phyloP scores from a whole-genome alignment of 176 grass and related monocot species.

The Musa beccarii region DNA sequence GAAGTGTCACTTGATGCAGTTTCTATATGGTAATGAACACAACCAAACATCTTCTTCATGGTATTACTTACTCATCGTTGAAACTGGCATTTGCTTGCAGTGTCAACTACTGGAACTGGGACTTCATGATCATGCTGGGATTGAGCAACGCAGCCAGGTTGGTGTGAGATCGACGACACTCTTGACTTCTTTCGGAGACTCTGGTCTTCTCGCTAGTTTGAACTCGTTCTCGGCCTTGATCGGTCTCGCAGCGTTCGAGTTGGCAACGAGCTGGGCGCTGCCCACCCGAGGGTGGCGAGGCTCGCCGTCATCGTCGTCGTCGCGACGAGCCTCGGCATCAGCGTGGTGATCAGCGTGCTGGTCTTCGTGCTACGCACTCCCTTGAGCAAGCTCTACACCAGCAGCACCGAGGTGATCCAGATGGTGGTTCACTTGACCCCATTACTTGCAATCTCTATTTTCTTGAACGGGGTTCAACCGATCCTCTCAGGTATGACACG shows the following conservation, averaged over 20 bases:
- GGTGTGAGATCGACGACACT: background rate
- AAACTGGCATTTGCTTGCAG: conserved; percentile 9
- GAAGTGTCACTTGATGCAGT: conserved; percentile 65
- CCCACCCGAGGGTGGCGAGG: conserved; percentile 48
- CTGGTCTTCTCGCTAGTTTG: too few relatives aligned
- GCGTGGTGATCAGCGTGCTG: conserved; percentile 39
- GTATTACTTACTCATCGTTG: too few relatives aligned
- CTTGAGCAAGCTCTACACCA: conserved; percentile 63
- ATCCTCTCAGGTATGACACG: conserved; percentile 54
- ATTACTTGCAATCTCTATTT: conserved; percentile 64
- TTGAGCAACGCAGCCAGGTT: conserved; percentile 67
- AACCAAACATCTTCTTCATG: background rate
- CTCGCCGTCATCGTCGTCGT: conserved; percentile 58
- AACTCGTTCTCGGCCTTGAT: too few relatives aligned
- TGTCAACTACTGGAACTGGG: conserved; percentile 88
- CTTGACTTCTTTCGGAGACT: background rate
- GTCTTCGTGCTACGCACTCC: conserved; percentile 51
- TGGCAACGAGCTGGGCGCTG: conserved; percentile 69
- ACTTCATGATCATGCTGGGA: conserved; percentile 85
- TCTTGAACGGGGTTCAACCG: conserved; percentile 85
- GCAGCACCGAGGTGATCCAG: conserved; percentile 32
- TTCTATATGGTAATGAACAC: conserved; percentile 48
- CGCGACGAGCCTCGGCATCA: conserved; percentile 41
- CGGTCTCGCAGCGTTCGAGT: conserved; percentile 40
- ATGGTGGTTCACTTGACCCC: conserved; percentile 40